These are phyloP conservation scores for Malus asiatica DNA, from an alignment of 306 rosid species.

Conservation along the genomic window DNA sequence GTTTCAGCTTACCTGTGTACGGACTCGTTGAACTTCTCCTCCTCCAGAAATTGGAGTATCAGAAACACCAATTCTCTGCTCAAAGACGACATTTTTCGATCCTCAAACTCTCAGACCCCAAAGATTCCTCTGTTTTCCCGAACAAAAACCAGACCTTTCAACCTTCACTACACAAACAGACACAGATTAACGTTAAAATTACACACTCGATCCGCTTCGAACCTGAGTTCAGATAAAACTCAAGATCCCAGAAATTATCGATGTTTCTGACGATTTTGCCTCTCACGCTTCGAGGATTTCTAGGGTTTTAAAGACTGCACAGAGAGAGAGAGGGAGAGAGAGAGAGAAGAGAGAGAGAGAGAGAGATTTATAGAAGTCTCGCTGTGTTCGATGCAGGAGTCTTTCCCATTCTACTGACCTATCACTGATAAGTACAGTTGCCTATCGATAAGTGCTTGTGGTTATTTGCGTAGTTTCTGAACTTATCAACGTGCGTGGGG, in stretches of 20 bases:
- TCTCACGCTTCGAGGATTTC: conserved; percentile 37
- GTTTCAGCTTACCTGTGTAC: conserved; percentile 52
- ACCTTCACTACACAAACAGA: conserved; percentile 11
- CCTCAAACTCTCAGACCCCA: conserved; percentile 7
- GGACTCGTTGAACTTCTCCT: conserved; percentile 68
- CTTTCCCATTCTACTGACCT: conserved; percentile 51
- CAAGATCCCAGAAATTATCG: conserved; percentile 15
- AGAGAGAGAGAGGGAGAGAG: conserved; percentile 13
- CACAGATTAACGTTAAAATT: conserved; percentile 11
- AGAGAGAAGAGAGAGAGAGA: conserved; percentile 20
- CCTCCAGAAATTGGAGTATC: conserved; percentile 80
- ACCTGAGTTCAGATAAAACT: conserved; percentile 23
- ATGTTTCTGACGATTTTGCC: conserved; percentile 9
- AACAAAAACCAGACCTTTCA: conserved; percentile 9
- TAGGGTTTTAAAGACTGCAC: conserved; percentile 72
- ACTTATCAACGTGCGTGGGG: conserved; percentile 1
- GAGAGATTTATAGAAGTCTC: conserved; percentile 39
- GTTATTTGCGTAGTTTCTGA: fast-evolving
- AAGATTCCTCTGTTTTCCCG: background rate
- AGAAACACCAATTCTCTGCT: conserved; percentile 86
- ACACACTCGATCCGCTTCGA: conserved; percentile 5
- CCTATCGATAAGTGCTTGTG: fast-evolving
- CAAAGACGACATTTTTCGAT: conserved; percentile 54
- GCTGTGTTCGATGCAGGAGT: conserved; percentile 70
- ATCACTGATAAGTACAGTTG: fast-evolving